Evolutionary conservation across 108 stramenopile genomes (phyloP), one percentile per base, ranked within the genome.

Genomic region (Skeletonema costatum): DNA sequence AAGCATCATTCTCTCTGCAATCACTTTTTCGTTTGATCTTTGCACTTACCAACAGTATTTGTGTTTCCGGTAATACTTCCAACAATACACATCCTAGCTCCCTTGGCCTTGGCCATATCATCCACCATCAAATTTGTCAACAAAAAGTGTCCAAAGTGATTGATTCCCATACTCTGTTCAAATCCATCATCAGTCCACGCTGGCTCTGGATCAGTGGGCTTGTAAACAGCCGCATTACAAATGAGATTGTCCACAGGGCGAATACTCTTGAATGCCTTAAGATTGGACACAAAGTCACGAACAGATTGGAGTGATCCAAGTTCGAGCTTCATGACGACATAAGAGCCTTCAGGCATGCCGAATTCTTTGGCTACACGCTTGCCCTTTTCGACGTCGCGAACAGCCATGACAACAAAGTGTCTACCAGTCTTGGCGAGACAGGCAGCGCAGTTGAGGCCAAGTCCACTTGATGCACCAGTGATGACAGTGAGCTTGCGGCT

Each of bases 211-310:
- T 94, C 95, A 41, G 86, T 95, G 9, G 98, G 98, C 73, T 80
- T 86, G 89, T 97, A 98, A 9, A 98, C 97, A 32, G 97, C 98
- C 46, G 98, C 98, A 83, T 98, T 98, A 83, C 97, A 98, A 38
- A 98, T 96, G 39, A 98, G 87, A 73, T 97, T 86, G 35, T 88
- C 90, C 7, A 97, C 75, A 6, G 95, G 93, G 19, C 95, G 87
- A 25, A 85, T 86, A 19, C 82, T 76, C 68, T 99, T 97, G 87
- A 97, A 96, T 1, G 97, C 97, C 90, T 97, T 98, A 71, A 99
- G 90, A 65, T 97, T 96, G 63, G 83, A 85, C 51, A 96, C 97
- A 77, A 99, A 99, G 70, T 97, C 91, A 7, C 96, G 83, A 11
- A 98, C 97, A 48, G 80, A 84, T 75, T 95, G 90, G 29, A 97